Evolutionary conservation across 768 basidiomycete genomes (phyloP).

Genomic region (Symmetrospora coprosmae): DNA sequence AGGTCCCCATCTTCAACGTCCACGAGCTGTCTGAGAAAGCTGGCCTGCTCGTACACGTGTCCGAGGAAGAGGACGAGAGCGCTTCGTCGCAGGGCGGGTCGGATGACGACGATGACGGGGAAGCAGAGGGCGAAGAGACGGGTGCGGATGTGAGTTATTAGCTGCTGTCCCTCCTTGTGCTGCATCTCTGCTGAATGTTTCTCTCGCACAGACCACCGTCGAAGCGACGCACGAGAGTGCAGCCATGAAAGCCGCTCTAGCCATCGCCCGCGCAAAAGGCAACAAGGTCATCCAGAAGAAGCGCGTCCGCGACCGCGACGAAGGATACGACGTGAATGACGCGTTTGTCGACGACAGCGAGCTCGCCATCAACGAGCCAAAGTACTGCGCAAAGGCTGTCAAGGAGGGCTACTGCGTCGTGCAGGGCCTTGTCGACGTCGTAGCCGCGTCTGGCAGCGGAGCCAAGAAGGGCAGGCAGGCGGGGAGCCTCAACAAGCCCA

Average conservation of each 20-base stretch:
- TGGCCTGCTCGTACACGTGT: constrained; percentile 4
- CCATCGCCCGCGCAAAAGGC: not conserved
- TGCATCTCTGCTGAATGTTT: not conserved
- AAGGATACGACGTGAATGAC: constrained; percentile 81
- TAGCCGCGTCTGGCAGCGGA: not conserved
- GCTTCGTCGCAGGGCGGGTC: not conserved
- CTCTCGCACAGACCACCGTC: not conserved
- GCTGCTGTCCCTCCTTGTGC: not conserved
- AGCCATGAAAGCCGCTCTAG: not conserved
- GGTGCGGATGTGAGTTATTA: not conserved
- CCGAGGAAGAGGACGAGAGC: not conserved
- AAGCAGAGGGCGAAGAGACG: not conserved
- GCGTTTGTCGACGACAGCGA: constrained; percentile 98
- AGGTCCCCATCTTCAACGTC: constrained; percentile 20
- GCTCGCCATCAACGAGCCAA: constrained; percentile 67
- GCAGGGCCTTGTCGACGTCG: constrained; percentile 12
- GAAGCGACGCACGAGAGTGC: too few species aligned
- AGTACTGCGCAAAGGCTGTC: constrained; percentile 77
- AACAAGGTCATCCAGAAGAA: not conserved
- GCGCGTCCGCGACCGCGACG: constrained; percentile 38
- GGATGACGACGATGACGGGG: constrained; percentile 1
- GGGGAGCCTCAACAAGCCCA: constrained; percentile 13
- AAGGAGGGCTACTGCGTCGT: constrained; percentile 49
- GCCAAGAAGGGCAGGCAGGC: not conserved
- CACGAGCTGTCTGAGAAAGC: not conserved